Evolutionary conservation across 257 asterid species (phyloP).

Genomic region (Nicotiana obtusifolia): DNA sequence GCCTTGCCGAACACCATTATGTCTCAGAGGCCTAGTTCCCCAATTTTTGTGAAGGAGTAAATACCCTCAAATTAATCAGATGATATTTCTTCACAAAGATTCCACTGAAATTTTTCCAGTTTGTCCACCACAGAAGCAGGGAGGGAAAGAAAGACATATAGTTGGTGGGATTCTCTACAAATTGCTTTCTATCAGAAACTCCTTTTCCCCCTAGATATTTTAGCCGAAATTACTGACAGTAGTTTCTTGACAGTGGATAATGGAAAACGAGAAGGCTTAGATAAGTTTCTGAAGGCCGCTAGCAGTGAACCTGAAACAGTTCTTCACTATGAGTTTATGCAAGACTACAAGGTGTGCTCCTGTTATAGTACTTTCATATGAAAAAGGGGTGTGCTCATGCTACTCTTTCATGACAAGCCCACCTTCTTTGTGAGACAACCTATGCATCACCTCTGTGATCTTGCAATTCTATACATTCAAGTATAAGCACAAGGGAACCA

Average conservation of each 20-base stretch:
- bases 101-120: neutral
- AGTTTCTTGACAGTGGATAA: slow-evolving; percentile 66
- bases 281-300: slow-evolving; percentile 94
- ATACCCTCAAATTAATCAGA: neutral
- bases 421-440: neutral
- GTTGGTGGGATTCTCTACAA: neutral
- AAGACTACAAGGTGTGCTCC: slow-evolving; percentile 84
- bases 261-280: slow-evolving; percentile 92
- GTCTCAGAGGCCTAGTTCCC: neutral
- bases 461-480: slow-evolving; percentile 1
- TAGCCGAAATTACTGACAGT: neutral
- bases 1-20: neutral
- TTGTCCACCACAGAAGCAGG: neutral
- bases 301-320: slow-evolving; percentile 97
- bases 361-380: neutral
- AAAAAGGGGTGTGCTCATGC: neutral
- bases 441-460: neutral
- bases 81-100: neutral
- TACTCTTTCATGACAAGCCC: neutral
- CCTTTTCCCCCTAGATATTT: neutral
- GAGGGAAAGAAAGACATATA: neutral
- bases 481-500: neutral
- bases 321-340: slow-evolving; percentile 98
- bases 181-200: neutral
- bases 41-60: neutral